Evolutionary conservation across 2,329 filamentous ascomycete genomes (phyloP).

Genomic region (Neopestalotiopsis rosae): DNA sequence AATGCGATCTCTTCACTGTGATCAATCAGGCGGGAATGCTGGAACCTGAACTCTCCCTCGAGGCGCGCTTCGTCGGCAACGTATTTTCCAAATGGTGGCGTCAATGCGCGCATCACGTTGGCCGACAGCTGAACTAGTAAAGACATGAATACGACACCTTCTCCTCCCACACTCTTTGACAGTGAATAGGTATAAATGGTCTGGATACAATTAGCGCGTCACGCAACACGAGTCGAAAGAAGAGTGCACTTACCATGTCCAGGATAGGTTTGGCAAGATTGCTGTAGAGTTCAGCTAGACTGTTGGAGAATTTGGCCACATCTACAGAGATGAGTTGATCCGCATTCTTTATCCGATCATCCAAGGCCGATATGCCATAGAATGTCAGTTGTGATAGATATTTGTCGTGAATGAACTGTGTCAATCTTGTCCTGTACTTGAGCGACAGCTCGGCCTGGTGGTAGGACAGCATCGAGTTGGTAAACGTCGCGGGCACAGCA

Average conservation of each 20-base stretch:
- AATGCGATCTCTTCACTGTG: slow-evolving; percentile 94
- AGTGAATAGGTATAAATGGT: slow-evolving; percentile 94
- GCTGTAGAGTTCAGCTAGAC: slow-evolving; percentile 91
- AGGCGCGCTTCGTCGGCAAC: slow-evolving; percentile 94
- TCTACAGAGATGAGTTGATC: slow-evolving; percentile 98
- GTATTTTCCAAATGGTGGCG: slow-evolving; percentile 95
- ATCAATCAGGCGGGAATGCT: slow-evolving; percentile 93
- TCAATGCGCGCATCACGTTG: slow-evolving; percentile 89
- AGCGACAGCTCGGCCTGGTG: slow-evolving; percentile 95
- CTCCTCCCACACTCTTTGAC: slow-evolving; percentile 92
- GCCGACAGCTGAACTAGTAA: slow-evolving; percentile 92
- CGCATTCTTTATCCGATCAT: slow-evolving; percentile 97
- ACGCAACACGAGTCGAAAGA: not conserved
- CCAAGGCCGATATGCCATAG: slow-evolving; percentile 92
- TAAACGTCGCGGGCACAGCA: slow-evolving; percentile 94
- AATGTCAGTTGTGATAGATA: slow-evolving; percentile 98
- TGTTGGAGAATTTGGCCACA: slow-evolving; percentile 95
- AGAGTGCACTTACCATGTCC: slow-evolving; percentile 71
- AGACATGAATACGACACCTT: slow-evolving; percentile 95
- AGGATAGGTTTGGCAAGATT: slow-evolving; percentile 94
- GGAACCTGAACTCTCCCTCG: slow-evolving; percentile 95
- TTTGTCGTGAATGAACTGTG: slow-evolving; percentile 92
- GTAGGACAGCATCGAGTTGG: slow-evolving; percentile 98
- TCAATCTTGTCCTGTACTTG: slow-evolving; percentile 90
- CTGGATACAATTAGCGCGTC: slow-evolving; percentile 42